These are phyloP conservation scores for Penicillium cataractarum DNA, from an alignment of 495 filamentous ascomycete species.

Conservation along the genomic window DNA sequence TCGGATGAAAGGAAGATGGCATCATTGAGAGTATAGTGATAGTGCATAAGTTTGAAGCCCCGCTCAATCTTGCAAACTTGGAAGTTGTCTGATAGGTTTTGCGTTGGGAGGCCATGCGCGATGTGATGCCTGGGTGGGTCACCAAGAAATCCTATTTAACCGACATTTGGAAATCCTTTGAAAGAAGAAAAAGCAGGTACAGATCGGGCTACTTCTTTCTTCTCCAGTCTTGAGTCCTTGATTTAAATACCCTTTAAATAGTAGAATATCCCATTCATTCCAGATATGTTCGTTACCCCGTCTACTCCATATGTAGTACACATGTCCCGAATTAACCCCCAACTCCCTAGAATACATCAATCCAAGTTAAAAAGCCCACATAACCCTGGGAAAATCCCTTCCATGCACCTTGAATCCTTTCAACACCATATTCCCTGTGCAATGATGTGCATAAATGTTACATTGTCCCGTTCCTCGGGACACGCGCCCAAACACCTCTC, in stretches of 20 bases:
- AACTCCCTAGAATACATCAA: not conserved
- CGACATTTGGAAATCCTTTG: too few species aligned
- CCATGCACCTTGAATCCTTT: conserved; percentile 13
- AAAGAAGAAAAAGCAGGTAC: not conserved
- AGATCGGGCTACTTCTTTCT: too few species aligned
- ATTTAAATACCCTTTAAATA: too few species aligned
- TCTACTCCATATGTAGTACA: not conserved
- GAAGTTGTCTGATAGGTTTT: not conserved
- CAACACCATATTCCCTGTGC: conserved; percentile 15
- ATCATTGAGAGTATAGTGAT: not conserved
- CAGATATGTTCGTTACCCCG: conserved; percentile 16
- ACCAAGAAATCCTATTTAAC: not conserved
- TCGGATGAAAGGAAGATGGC: conserved; percentile 1
- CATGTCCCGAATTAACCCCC: too few species aligned
- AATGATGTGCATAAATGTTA: conserved; percentile 15
- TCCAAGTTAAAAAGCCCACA: not conserved
- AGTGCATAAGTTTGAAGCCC: not conserved
- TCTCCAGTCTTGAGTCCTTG: too few species aligned
- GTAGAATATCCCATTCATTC: conserved; percentile 7
- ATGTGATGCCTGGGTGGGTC: not conserved
- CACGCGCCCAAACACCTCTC: conserved; percentile 1
- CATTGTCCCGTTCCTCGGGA: conserved; percentile 5
- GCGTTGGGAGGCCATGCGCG: not conserved
- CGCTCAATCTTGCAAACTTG: not conserved
- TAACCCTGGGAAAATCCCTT: conserved; percentile 4